Percentiles rank a stretch among this genome's conserved stretches.
phyloP scores from a whole-genome alignment of 2,329 filamentous ascomycete genomes.

The Akanthomyces uredinophilus region DNA sequence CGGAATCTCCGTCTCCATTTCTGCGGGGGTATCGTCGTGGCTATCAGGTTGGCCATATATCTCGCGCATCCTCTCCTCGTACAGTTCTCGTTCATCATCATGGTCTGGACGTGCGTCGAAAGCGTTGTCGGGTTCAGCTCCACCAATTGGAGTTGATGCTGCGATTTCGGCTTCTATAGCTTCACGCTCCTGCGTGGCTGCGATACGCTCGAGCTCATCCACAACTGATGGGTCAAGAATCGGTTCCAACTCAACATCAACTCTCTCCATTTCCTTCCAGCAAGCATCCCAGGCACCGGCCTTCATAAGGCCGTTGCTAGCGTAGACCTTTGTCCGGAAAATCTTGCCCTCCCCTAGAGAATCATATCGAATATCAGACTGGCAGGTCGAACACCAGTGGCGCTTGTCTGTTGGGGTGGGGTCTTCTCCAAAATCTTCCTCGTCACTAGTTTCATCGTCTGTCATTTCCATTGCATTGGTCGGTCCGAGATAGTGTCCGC shows the following conservation, averaged over 20 bases:
- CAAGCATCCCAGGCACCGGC: conserved; percentile 88
- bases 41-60: conserved; percentile 42
- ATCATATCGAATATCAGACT: conserved; percentile 50
- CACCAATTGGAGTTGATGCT: conserved; percentile 19
- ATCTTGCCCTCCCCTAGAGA: conserved; percentile 49
- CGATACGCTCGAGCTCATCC: conserved; percentile 55
- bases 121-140: conserved; percentile 14
- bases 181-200: conserved; percentile 38
- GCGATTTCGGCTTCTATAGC: conserved; percentile 29
- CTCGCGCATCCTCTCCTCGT: conserved; percentile 49
- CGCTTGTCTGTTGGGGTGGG: conserved; percentile 26
- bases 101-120: conserved; percentile 17
- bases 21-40: conserved; percentile 10
- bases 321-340: conserved; percentile 83
- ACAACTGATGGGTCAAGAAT: conserved; percentile 57
- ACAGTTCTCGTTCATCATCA: conserved; percentile 35
- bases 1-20: background rate
- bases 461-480: conserved; percentile 43
- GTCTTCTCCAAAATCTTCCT: conserved; percentile 32
- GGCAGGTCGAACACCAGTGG: conserved; percentile 55
- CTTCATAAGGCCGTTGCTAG: conserved; percentile 89
- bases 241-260: conserved; percentile 87
- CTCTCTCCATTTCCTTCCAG: conserved; percentile 98
- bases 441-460: conserved; percentile 44
- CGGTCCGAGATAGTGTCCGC: conserved; percentile 68